Evolutionary conservation across 2,329 filamentous ascomycete genomes (phyloP), one percentile per base, ranked within the genome.

Genomic region (Botryotinia calthae): DNA sequence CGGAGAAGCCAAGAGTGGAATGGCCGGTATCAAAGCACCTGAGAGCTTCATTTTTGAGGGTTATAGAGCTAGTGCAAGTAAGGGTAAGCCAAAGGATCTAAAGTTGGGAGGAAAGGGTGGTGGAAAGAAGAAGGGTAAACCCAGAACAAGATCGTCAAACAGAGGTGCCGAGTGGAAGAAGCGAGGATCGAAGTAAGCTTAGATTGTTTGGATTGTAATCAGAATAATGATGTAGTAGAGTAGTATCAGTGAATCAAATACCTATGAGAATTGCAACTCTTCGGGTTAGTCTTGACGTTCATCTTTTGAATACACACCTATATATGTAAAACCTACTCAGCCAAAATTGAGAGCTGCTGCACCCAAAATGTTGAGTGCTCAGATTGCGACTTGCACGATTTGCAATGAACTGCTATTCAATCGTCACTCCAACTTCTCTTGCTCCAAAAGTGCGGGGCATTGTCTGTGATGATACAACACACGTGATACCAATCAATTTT

Each of bases 31-130:
- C 75, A 71, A 75, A 18, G 86, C 88, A 82, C 90, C 91, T 0
- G 91, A 94, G 81, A 85, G 86, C 25, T 88, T 95, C 75, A 87
- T 95, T n/a, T 95, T 95, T 78, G 93, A 97, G 81, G 93, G 93
- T 0, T 90, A 91, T 75, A 87, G 93, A 71, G 93, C 93, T 16
- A 93, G 87, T 71, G 84, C 86, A 46, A 91, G 86, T 73, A 88
- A 91, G 74, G 90, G 88, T 7, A 90, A 86, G 78, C 88, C 88
- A 58, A 91, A 84, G 81, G 88, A 89, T 78, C 81, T 88, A 74
- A 90, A 86, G 80, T 82, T 91, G 31, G 80, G 87, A 73, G 88
- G 88, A 79, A 84, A 87, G 51, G 88, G 88, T 76, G 88, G 87
- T 78, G 81, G 81, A 58, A 84, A 84, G 75, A 81, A 81, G 75